Conservation (phyloP, 192 early-diverging fungal genomes). For the Coemansia sp. region DNA sequence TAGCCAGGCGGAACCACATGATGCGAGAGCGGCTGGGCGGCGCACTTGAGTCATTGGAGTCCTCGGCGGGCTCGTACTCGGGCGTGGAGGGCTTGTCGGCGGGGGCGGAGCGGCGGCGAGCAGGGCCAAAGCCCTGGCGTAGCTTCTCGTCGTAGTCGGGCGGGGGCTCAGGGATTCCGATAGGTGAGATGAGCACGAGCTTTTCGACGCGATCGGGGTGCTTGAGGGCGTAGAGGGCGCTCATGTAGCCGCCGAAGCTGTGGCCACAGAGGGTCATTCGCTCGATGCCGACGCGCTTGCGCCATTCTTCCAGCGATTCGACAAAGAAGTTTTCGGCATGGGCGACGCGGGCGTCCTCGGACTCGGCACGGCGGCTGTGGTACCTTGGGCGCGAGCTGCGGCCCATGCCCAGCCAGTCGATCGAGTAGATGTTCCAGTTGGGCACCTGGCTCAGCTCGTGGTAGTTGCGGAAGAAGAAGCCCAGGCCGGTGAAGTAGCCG, state of each 20-base stretch:
- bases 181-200: slow-evolving; percentile 86
- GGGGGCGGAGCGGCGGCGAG: slow-evolving; percentile 1
- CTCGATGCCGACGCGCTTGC: slow-evolving; percentile 70
- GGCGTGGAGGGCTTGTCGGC: slow-evolving; percentile 21
- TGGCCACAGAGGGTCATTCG: slow-evolving; percentile 85
- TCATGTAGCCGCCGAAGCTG: slow-evolving; percentile 86
- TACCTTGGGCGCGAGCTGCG: slow-evolving; percentile 76
- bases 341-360: slow-evolving; percentile 54
- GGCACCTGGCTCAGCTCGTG: slow-evolving; percentile 35
- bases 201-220: slow-evolving; percentile 84
- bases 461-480: slow-evolving; percentile 54
- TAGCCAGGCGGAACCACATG: slow-evolving; percentile 28
- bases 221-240: slow-evolving; percentile 78
- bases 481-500: slow-evolving; percentile 53
- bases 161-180: slow-evolving; percentile 62
- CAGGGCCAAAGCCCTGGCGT: slow-evolving; percentile 24
- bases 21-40: slow-evolving; percentile 36
- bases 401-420: slow-evolving; percentile 97
- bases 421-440: slow-evolving; percentile 43
- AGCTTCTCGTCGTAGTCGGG: slow-evolving; percentile 51
- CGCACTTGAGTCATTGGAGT: neutral
- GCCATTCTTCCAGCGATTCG: slow-evolving; percentile 86
- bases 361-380: slow-evolving; percentile 39
- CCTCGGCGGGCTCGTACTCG: slow-evolving; percentile 14
- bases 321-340: slow-evolving; percentile 83